These are phyloP conservation scores for Cutaneotrichosporon sp. DNA, from an alignment of 1,284 basidiomycete genomes.

Conservation along the genomic window DNA sequence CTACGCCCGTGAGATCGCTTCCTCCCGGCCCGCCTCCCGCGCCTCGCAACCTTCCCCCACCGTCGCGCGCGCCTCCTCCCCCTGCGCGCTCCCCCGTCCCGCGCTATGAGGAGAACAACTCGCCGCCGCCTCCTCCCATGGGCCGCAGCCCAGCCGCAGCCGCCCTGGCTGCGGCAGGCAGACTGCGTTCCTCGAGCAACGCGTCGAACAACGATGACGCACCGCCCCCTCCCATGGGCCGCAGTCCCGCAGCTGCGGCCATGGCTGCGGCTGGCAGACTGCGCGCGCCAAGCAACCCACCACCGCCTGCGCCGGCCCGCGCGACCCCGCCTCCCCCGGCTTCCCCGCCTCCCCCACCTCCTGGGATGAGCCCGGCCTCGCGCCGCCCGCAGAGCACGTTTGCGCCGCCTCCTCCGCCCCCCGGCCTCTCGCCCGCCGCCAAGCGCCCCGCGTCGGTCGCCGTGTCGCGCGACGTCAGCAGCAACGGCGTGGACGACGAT, in stretches of 20 bases:
- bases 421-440: conserved; percentile 10
- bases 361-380: conserved; percentile 34
- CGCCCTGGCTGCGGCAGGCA: conserved; percentile 22
- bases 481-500: conserved; percentile 20
- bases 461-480: conserved; percentile 14
- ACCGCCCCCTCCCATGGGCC: conserved; percentile 37
- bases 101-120: conserved; percentile 27
- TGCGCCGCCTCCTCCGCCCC: conserved; percentile 12
- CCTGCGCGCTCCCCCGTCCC: conserved; percentile 7
- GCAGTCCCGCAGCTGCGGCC: conserved; percentile 38
- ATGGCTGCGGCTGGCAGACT: conserved; percentile 20
- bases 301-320: conserved; percentile 21
- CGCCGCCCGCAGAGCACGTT: conserved; percentile 11
- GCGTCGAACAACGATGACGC: conserved; percentile 27
- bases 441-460: conserved; percentile 37
- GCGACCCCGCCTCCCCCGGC: conserved; percentile 13
- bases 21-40: conserved; percentile 54
- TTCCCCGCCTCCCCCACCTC: conserved; percentile 26
- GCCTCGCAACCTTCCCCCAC: conserved; percentile 14
- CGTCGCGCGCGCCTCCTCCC: conserved; percentile 31
- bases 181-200: conserved; percentile 16
- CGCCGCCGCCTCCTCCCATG: conserved; percentile 38
- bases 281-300: conserved; percentile 16
- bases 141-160: conserved; percentile 39
- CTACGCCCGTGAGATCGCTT: conserved; percentile 48